phyloP scores from a whole-genome alignment of 768 basidiomycete genomes.

The Pleurotus citrinopileatus region DNA sequence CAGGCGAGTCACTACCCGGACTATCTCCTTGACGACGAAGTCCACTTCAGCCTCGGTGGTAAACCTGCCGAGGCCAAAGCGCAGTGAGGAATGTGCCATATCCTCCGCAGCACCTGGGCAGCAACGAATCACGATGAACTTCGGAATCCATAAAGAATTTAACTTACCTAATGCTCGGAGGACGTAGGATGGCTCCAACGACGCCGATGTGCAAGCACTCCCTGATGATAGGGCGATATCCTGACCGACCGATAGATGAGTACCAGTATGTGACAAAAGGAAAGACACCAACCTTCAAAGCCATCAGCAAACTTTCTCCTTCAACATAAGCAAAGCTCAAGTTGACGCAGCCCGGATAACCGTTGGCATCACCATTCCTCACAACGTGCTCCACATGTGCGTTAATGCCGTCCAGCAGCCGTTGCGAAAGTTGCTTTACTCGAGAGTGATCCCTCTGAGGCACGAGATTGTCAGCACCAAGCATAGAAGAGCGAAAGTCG shows the following conservation, averaged over 20 bases:
- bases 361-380: slow-evolving; percentile 88
- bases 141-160: neutral
- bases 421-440: slow-evolving; percentile 71
- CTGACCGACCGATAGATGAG: slow-evolving; percentile 33
- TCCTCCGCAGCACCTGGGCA: slow-evolving; percentile 87
- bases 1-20: slow-evolving; percentile 80
- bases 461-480: slow-evolving; percentile 19
- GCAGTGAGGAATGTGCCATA: slow-evolving; percentile 97
- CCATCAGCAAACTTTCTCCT: slow-evolving; percentile 97
- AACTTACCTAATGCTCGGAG: slow-evolving; percentile 83
- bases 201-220: slow-evolving; percentile 97
- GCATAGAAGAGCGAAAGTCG: neutral
- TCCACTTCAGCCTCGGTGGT: slow-evolving; percentile 98
- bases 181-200: slow-evolving; percentile 97
- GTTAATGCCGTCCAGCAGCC: slow-evolving; percentile 79
- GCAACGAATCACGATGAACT: neutral
- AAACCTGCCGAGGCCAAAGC: slow-evolving; percentile 97
- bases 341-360: slow-evolving; percentile 96
- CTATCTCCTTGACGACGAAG: slow-evolving; percentile 86
- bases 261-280: slow-evolving; percentile 1
- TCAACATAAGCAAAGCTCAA: slow-evolving; percentile 96
- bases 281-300: slow-evolving; percentile 69
- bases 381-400: slow-evolving; percentile 86
- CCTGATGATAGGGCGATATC: slow-evolving; percentile 97
- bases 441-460: slow-evolving; percentile 76